Evolutionary conservation across 345 rosid genomes (phyloP), one percentile per base, ranked within the genome.

Genomic region (Salix purpurea): DNA sequence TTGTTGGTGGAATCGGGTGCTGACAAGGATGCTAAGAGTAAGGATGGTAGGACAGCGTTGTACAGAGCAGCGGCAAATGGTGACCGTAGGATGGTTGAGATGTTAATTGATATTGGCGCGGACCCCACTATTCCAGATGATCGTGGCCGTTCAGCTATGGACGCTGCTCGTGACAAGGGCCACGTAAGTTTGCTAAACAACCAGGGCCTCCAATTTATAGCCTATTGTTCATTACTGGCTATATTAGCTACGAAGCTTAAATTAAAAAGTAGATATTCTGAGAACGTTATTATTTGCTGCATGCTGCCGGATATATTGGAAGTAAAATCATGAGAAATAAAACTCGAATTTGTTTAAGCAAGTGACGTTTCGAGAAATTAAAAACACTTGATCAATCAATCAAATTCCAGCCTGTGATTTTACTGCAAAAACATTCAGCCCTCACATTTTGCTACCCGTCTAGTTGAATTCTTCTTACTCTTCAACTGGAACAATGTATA

Each of bases 121-220:
- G 87, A 87, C 80, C 88, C 87, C 81, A 80, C 71, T 0, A 68
- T 80, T 68, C 12, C 1, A 9, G 89, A 87, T 61, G 82, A 80
- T 85, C 83, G 84, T 73, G 88, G 86, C 87, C 84, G 87, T 76
- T 82, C 90, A 32, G 80, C 85, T 1, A 12, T 85, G 70, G 89
- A 79, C 40, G 78, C 73, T 50, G 89, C 86, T 16, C 86, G 74
- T 0, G 84, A 83, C 4, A 82, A 77, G 75, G 86, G 80, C 46
- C 74, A 66, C 24, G 91, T 88, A 78, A 89, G 91, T 73, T 34
- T 11, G 2, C 5, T 13, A 32, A 46, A 46, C 16, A 13, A 14
- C 15, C 1, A 12, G 5, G 0, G 50, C 50, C 1, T 46, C 16
- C 50, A 46, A 3, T 46, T 46, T 14, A 10, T 3, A 14, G 18